A percentile compares a stretch with the other conserved stretches of the same genome.
Evolutionary conservation across 345 rosid genomes (phyloP).

Genomic region (Heritiera fomes): DNA sequence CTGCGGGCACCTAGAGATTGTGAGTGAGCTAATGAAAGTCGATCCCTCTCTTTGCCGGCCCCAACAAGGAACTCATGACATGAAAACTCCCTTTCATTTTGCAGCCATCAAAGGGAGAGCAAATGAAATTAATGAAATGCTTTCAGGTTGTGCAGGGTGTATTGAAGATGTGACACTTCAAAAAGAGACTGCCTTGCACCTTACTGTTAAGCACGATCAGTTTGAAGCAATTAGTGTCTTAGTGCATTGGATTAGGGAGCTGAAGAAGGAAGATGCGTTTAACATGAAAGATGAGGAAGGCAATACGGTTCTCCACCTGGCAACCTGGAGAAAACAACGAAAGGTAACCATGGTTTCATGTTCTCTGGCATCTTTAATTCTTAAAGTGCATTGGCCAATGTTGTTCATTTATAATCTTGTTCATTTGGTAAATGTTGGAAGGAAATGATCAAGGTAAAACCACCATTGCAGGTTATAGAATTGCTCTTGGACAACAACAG

Average conservation of each 20-base stretch:
- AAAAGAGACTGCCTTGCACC: slow-evolving; percentile 46
- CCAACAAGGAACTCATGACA: slow-evolving; percentile 31
- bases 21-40: slow-evolving; percentile 33
- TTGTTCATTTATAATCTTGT: background rate
- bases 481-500: slow-evolving; percentile 34
- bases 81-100: slow-evolving; percentile 41
- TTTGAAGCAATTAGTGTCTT: slow-evolving; percentile 27
- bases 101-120: slow-evolving; percentile 42
- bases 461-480: slow-evolving; percentile 43
- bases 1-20: slow-evolving; percentile 37
- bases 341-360: slow-evolving; percentile 26
- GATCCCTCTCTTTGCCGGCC: slow-evolving; percentile 38
- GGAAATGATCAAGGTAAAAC: background rate
- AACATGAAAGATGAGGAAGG: slow-evolving; percentile 43
- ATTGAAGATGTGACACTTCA: slow-evolving; percentile 35
- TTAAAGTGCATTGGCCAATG: background rate
- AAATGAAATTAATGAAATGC: slow-evolving; percentile 39
- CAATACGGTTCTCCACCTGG: slow-evolving; percentile 47
- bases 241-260: slow-evolving; percentile 45
- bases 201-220: slow-evolving; percentile 40
- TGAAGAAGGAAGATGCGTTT: slow-evolving; percentile 29
- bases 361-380: background rate
- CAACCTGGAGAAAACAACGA: slow-evolving; percentile 43
- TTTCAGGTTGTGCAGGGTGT: slow-evolving; percentile 39
- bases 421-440: background rate